A percentile compares a stretch with the other conserved stretches of the same genome.
These are phyloP conservation scores for Saccharum spontaneum DNA, from an alignment of 176 grass and related monocot species.

Conservation along the genomic window DNA sequence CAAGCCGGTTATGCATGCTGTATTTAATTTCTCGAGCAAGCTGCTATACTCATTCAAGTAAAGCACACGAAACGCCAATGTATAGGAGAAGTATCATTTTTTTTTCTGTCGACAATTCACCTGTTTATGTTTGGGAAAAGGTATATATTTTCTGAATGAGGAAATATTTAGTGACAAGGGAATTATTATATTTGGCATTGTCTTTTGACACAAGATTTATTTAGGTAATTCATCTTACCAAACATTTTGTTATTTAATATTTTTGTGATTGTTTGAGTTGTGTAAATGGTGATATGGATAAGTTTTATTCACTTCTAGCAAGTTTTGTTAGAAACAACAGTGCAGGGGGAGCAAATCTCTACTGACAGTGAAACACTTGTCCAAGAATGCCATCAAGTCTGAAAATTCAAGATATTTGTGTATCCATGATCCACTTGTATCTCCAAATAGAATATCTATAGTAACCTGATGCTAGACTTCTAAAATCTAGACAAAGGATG, in stretches of 20 bases:
- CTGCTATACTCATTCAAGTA: not conserved
- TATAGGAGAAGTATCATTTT: not conserved
- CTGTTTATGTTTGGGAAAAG: not conserved
- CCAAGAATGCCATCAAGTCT: no score
- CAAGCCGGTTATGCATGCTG: accelerated
- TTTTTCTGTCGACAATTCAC: not conserved
- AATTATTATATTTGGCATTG: not conserved
- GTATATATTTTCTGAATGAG: not conserved
- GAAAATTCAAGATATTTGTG: no score
- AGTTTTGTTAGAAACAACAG: not conserved
- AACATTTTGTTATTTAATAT: not conserved
- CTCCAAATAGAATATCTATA: no score
- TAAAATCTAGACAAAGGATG: no score
- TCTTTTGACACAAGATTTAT: not conserved
- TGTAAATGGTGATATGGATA: no score
- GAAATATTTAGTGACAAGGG: not conserved
- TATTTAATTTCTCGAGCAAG: not conserved
- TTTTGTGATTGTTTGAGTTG: not conserved
- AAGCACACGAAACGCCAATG: not conserved
- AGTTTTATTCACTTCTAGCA: not conserved
- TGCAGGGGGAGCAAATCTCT: no score
- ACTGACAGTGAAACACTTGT: no score
- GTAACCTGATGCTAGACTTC: no score
- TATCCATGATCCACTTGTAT: no score
- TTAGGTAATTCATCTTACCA: no score